Percentiles rank a stretch among this genome's conserved stretches.
Evolutionary conservation across 1,139 yeast genomes (phyloP).

Genomic region (Kurtzmaniella quercitrusa): DNA sequence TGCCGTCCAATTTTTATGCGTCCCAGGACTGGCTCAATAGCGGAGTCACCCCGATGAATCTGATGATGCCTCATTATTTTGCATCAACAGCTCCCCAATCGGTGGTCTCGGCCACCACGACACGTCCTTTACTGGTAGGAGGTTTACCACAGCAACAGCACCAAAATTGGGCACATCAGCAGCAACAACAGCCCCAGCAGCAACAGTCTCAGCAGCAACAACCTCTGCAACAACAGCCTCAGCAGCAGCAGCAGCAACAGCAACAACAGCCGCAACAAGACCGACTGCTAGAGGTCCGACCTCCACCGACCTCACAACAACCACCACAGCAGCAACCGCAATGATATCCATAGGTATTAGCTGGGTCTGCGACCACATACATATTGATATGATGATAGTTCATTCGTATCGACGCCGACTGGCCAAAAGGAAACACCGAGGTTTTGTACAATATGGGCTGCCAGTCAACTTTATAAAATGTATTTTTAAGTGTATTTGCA

Average conservation of each 20-base stretch:
- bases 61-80: constrained; percentile 23
- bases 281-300: constrained; percentile 7
- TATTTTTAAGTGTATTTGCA: not conserved
- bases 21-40: constrained; percentile 43
- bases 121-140: not conserved
- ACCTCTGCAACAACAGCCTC: not conserved
- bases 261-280: constrained; percentile 9
- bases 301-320: constrained; percentile 7
- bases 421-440: not conserved
- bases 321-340: constrained; percentile 10
- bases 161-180: not conserved
- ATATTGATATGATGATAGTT: not conserved
- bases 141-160: constrained; percentile 1
- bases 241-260: not conserved
- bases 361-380: not conserved
- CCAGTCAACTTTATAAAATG: not conserved
- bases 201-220: not conserved
- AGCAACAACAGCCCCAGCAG: not conserved
- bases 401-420: not conserved
- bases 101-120: not conserved
- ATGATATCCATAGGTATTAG: constrained; percentile 1
- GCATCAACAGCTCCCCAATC: constrained; percentile 2
- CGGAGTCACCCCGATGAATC: constrained; percentile 38
- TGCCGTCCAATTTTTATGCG: constrained; percentile 48
- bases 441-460: not conserved